Percentiles rank a stretch among this genome's conserved stretches.
phyloP scores from a whole-genome alignment of 1,284 basidiomycete species.

The Rhodotorula sp. region DNA sequence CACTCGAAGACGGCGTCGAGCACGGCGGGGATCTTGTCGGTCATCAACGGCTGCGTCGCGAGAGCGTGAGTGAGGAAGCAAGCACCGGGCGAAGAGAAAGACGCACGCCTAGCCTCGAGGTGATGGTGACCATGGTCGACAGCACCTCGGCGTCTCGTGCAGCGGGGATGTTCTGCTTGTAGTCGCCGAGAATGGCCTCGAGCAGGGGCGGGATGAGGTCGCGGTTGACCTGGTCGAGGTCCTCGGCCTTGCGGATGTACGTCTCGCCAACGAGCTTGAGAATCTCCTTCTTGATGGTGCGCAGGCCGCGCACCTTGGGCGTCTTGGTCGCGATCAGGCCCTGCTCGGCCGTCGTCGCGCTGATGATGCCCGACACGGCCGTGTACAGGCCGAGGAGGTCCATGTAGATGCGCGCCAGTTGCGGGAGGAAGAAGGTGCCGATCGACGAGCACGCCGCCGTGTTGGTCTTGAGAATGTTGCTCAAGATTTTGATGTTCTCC shows the following conservation, averaged over 20 bases:
- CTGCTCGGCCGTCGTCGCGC: constrained; percentile 83
- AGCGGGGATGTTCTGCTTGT: constrained; percentile 88
- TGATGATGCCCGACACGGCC: constrained; percentile 96
- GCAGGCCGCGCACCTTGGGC: constrained; percentile 88
- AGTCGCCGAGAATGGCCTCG: constrained; percentile 96
- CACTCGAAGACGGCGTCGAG: constrained; percentile 97
- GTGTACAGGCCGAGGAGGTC: constrained; percentile 99
- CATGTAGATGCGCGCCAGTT: constrained; percentile 92
- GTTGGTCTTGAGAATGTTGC: constrained; percentile 98
- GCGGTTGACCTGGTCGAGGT: constrained; percentile 85
- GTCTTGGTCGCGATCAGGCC: constrained; percentile 94
- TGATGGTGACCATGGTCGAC: constrained; percentile 98
- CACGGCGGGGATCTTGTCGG: constrained; percentile 92
- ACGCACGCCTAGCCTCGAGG: constrained; percentile 76
- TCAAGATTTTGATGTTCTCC: constrained; percentile 96
- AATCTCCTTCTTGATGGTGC: constrained; percentile 99
- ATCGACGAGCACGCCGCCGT: constrained; percentile 97
- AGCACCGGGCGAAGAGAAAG: not conserved
- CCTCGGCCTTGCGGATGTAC: constrained; percentile 83
- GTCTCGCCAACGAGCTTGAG: constrained; percentile 90
- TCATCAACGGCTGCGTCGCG: constrained; percentile 67
- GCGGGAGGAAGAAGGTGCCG: constrained; percentile 94
- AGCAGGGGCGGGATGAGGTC: constrained; percentile 94
- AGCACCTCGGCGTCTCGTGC: constrained; percentile 97
- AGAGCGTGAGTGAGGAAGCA: not conserved